Base-by-base conservation (phyloP, 768 basidiomycete species). In the Boletus bicolor region DNA sequence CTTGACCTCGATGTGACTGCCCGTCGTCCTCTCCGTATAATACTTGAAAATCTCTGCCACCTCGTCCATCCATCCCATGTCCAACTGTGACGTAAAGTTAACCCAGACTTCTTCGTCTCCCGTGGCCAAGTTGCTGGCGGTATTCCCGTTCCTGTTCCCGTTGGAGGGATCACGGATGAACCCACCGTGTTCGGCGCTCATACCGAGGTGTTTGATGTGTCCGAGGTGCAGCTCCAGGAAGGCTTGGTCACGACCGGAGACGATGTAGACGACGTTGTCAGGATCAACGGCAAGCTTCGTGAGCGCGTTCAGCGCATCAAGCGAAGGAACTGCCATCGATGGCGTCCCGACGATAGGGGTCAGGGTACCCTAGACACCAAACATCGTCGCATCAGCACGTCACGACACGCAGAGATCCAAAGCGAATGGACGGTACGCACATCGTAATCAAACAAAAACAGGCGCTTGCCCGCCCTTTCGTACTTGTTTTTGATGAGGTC, bases 21-120 rank as follows among this genome's bases (percentile, higher is more conserved):
- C 96, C 36, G 93, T 92, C 63, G 96, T 99, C 49, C 96, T 79
- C 83, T 96, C 94, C 17, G 93, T 96, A 74, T 96, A 96, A 74
- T 96, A 98, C 72, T 82, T 83, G 75, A 99, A 99, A 48, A 99
- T 87, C 75, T 98, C 93, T 64, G 87, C 83, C 32, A 97, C 96
- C 75, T 99, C 96, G 50, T 73, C 77, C 90, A 96, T 93, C 96
- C 96, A 99, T 60, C 83, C 83, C 96, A 98, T 98, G 75, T 99
- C 95, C 67, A 99, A 71, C 58, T 79, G 81, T 71, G 86, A 83
- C n/a, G 95, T 97, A 68, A 97, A 89, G 68, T 93, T 94, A 58
- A 76, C 77, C 92, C 96, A 99, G 21, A 37, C 32, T 58, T 80
- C 76, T 30, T 58, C 63, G 19, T 53, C 55, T 0, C 56, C 52